Evolutionary conservation across 2,329 filamentous ascomycete species (phyloP).

Genomic region (Neonectria sp.): DNA sequence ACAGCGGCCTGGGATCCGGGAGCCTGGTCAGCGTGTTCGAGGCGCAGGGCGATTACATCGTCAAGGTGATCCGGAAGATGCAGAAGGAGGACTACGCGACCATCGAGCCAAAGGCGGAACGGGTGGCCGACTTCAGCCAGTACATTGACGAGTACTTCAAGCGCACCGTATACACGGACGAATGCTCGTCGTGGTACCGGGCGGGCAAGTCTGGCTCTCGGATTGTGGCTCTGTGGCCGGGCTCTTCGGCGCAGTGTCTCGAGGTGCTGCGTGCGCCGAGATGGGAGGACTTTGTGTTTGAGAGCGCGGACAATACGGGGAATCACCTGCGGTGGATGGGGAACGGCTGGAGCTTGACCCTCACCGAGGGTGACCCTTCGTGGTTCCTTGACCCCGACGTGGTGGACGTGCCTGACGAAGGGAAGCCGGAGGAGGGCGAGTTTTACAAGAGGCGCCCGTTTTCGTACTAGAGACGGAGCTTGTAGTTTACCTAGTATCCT

Average conservation of each 20-base stretch:
- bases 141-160: constrained; percentile 36
- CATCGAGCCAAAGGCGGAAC: constrained; percentile 15
- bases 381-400: constrained; percentile 30
- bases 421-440: constrained; percentile 22
- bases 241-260: constrained; percentile 24
- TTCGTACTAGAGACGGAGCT: constrained; percentile 14
- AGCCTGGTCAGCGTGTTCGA: constrained; percentile 64
- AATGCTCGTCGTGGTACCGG: constrained; percentile 33
- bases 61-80: constrained; percentile 43
- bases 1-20: constrained; percentile 63
- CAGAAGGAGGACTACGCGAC: constrained; percentile 42
- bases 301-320: constrained; percentile 10
- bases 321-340: constrained; percentile 31
- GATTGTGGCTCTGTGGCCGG: constrained; percentile 31
- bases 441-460: constrained; percentile 23
- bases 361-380: constrained; percentile 28
- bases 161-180: constrained; percentile 29
- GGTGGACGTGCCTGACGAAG: constrained; percentile 23
- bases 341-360: constrained; percentile 24
- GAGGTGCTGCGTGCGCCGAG: constrained; percentile 24
- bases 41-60: constrained; percentile 54
- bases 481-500: too few relatives aligned
- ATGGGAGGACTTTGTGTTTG: constrained; percentile 31
- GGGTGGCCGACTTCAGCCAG: constrained; percentile 27
- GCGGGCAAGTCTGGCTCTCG: constrained; percentile 5